A percentile compares a stretch with the other conserved stretches of the same genome.
Evolutionary conservation across 2,329 filamentous ascomycete genomes (phyloP).

Genomic region (Alternaria burnsii): DNA sequence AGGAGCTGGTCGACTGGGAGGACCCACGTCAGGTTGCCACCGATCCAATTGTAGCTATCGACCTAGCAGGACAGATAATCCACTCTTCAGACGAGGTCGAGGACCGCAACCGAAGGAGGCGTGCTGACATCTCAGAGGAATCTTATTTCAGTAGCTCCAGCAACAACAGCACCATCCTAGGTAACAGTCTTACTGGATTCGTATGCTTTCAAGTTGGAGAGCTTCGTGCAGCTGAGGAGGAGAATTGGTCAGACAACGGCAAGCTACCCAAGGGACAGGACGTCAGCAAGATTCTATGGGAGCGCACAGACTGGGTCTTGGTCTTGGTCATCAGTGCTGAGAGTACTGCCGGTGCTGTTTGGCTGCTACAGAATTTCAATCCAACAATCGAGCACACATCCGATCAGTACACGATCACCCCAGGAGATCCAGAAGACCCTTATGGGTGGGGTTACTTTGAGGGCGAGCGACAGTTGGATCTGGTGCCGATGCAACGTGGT

Average conservation of each 20-base stretch:
- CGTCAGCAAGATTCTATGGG: background rate
- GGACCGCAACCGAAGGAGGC: background rate
- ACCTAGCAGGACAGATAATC: background rate
- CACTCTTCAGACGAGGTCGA: rapidly evolving
- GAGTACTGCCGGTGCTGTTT: background rate
- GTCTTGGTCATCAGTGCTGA: background rate
- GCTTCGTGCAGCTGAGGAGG: background rate
- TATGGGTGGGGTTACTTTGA: background rate
- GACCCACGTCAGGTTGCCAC: background rate
- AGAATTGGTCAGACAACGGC: background rate
- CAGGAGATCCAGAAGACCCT: background rate
- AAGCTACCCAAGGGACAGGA: background rate
- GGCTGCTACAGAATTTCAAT: background rate
- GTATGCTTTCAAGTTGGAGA: background rate
- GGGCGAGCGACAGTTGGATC: background rate
- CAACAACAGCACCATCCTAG: background rate
- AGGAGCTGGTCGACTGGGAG: background rate
- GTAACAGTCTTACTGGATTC: background rate
- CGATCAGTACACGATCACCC: background rate
- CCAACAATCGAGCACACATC: background rate
- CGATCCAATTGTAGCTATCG: background rate
- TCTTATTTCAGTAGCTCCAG: background rate
- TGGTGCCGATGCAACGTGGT: background rate
- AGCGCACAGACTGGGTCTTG: background rate
- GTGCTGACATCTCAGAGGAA: background rate